Evolutionary conservation across 192 early-diverging fungal species (phyloP), one percentile per base, ranked within the genome.

Genomic region (Phycomyces blakesleeanus): DNA sequence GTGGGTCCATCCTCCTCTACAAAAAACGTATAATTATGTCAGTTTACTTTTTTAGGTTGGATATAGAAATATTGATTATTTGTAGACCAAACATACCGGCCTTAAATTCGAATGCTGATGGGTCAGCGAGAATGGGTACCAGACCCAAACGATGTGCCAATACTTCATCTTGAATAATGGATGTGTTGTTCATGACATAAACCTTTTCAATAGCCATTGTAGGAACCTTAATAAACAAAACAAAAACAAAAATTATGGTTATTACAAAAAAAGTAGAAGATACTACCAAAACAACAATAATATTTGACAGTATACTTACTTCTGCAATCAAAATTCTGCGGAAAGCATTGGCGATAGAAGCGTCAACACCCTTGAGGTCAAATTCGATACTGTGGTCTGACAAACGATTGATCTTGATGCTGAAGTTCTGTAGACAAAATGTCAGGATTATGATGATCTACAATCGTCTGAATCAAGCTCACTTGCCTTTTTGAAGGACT

Each of bases 191-290:
- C 74, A 88, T 81, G 47, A 97, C 80, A 72, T 87, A 98, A 21
- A 97, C 93, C 20, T 89, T 85, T 69, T 97, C 94, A 50, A 97
- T 96, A 4, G 96, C 96, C 95, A 98, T 93, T 0, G 95, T 95
- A 16, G 96, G 95, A 16, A 98, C 83, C 85, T 87, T 24, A 44
- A 38, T 25, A 22, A 56, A 20, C 8, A 55, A 57, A 42, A 40
- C 24, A 25, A 41, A 21, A 16, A 15, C 12, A 47, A 5, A 26
- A 27, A n/a, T 15, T 58, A 61, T 21, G 24, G 47, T 9, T 20
- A 51, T 9, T 22, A 3, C 16, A 16, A 21, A 25, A 55, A 51
- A 26, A 15, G 14, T 44, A 20, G n/a, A n/a, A n/a, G n/a, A n/a
- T n/a, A n/a, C n/a, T n/a, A n/a, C n/a, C n/a, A n/a, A n/a, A n/a